These are phyloP conservation scores for Pseudocercospora fuligena DNA, from an alignment of 2,329 filamentous ascomycete genomes.

Conservation along the genomic window DNA sequence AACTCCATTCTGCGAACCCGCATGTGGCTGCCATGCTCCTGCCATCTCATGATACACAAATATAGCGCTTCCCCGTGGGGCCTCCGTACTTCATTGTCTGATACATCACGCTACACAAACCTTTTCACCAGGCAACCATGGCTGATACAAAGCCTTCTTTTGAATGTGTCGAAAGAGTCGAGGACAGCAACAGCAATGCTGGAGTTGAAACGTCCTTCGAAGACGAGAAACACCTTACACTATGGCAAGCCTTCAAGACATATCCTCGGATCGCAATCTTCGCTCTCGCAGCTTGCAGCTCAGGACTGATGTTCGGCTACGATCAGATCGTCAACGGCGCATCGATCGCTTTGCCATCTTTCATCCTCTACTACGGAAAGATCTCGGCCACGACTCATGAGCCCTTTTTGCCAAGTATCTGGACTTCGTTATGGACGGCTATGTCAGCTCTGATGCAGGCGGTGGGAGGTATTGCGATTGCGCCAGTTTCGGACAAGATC, in stretches of 20 bases:
- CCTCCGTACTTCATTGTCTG: neutral
- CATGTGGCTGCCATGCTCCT: neutral
- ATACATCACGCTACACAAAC: neutral
- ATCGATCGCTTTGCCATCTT: neutral
- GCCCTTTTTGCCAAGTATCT: neutral
- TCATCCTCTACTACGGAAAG: slow-evolving; percentile 1
- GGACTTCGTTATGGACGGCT: slow-evolving; percentile 8
- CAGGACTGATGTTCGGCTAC: slow-evolving; percentile 8
- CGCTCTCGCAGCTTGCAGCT: slow-evolving; percentile 1
- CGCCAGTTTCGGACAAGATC: slow-evolving; percentile 2
- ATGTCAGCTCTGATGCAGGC: slow-evolving; percentile 8
- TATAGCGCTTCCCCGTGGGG: neutral
- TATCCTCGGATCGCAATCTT: slow-evolving; percentile 4
- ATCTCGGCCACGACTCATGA: neutral
- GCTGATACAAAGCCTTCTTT: neutral
- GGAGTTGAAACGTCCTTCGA: neutral
- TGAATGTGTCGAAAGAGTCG: neutral
- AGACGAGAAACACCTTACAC: slow-evolving; percentile 2
- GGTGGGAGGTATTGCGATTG: neutral
- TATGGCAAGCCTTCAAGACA: neutral
- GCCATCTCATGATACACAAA: neutral
- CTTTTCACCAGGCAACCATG: neutral
- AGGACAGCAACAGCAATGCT: neutral
- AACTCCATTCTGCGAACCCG: neutral
- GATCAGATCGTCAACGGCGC: slow-evolving; percentile 10